Evolutionary conservation across 2,329 filamentous ascomycete species (phyloP).

Genomic region (Stachybotrys echinatus): DNA sequence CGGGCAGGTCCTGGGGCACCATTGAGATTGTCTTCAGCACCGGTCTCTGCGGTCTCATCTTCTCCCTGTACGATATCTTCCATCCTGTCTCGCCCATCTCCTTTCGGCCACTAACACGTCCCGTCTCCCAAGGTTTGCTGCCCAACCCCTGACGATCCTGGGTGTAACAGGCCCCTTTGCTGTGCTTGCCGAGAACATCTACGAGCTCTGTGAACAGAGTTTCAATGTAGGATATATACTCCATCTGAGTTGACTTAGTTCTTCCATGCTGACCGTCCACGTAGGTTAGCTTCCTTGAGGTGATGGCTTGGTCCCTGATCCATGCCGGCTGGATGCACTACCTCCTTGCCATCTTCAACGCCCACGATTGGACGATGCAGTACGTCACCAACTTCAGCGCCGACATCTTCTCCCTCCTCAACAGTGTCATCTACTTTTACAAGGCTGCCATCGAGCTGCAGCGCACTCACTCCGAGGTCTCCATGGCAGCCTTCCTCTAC

Average conservation of each 20-base stretch:
- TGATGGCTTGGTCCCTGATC: slow-evolving; percentile 64
- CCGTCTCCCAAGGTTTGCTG: slow-evolving; percentile 38
- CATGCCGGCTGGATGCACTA: slow-evolving; percentile 62
- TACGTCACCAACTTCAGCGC: slow-evolving; percentile 64
- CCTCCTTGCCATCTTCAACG: slow-evolving; percentile 59
- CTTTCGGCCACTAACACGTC: not conserved
- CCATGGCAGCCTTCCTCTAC: slow-evolving; percentile 60
- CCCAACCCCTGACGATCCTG: slow-evolving; percentile 60
- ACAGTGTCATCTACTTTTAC: slow-evolving; percentile 64
- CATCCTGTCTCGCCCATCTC: not conserved
- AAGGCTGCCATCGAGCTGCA: slow-evolving; percentile 61
- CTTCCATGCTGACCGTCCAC: slow-evolving; percentile 1
- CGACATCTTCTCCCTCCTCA: slow-evolving; percentile 62
- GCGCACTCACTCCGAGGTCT: slow-evolving; percentile 49
- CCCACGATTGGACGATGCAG: slow-evolving; percentile 65
- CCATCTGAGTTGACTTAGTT: not conserved
- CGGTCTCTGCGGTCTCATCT: slow-evolving; percentile 57
- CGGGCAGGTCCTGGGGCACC: slow-evolving; percentile 58
- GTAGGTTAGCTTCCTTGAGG: slow-evolving; percentile 55
- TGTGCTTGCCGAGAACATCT: slow-evolving; percentile 62
- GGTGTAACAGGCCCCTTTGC: slow-evolving; percentile 63
- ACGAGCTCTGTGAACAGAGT: slow-evolving; percentile 47
- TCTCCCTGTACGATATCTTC: slow-evolving; percentile 43
- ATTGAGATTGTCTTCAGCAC: slow-evolving; percentile 65
- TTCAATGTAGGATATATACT: slow-evolving; percentile 39